Base-by-base conservation (phyloP, 148 eudicot genomes). In the Salicornia ramosissima region DNA sequence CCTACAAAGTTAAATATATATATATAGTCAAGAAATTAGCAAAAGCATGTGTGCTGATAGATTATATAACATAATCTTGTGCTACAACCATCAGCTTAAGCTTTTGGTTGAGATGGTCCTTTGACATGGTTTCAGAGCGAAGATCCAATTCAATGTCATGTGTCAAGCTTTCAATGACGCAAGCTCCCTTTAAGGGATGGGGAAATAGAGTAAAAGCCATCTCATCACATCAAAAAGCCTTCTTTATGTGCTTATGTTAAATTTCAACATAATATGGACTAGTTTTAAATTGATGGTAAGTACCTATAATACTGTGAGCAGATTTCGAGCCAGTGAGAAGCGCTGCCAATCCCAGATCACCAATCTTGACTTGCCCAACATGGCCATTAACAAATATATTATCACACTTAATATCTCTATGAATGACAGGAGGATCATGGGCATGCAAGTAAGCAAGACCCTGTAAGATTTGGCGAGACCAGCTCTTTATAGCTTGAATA, bases 301-400 rank as follows among this genome's bases (percentile, higher is more conserved):
- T 65, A 65, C 69, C 69, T 45, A 65, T 65, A 16, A 65, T 49
- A 47, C 55, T 47, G 16, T 49, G 69, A 15, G 69, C 69, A 65
- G 67, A 46, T 30, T 65, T 45, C 34, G 36, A 45, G 2, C 69
- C 40, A 29, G 24, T 25, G 21, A 65, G 55, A 18, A 65, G 69
- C 25, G 87, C 83, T 49, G 90, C 90, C 31, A 86, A 64, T 49
- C 90, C 90, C 10, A 86, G 81, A 78, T 86, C 90, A 34, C 90
- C 90, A 67, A 86, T 83, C 85, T 86, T 86, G 73, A 86, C 87
- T 77, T 86, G 80, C 42, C 90, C 90, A 31, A 79, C 77, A 69
- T 86, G 85, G 28, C 90, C 90, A 77, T 83, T 86, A 15, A 86
- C 85, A 65, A 86, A 86, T 55, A 86, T 79, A 65, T 86, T 86